A percentile compares a stretch with the other conserved stretches of the same genome.
These are phyloP conservation scores for Didymella exigua DNA, from an alignment of 2,329 filamentous ascomycete genomes.

Conservation along the genomic window DNA sequence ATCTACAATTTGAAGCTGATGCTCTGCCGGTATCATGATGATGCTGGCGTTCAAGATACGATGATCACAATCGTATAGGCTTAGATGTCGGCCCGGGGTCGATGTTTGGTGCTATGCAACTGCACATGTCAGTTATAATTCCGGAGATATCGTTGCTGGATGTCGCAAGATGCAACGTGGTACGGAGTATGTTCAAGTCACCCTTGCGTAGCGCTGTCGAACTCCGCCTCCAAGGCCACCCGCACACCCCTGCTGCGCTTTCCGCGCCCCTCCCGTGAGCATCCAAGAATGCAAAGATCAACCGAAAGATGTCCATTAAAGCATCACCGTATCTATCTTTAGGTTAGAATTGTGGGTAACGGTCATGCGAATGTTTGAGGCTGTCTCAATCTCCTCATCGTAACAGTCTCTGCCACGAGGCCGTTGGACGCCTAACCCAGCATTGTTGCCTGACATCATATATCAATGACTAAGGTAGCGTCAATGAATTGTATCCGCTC, in stretches of 20 bases:
- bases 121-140: no score
- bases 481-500: neutral
- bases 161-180: neutral
- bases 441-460: conserved; percentile 6
- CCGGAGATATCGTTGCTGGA: no score
- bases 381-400: no score
- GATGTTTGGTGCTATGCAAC: no score
- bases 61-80: no score
- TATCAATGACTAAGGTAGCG: neutral
- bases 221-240: conserved; percentile 20
- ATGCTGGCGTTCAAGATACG: no score
- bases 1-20: no score
- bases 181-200: neutral
- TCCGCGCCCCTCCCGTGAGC: neutral
- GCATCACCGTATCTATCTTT: neutral
- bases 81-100: no score
- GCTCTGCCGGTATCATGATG: no score
- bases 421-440: neutral
- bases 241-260: conserved; percentile 10
- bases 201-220: conserved; percentile 5
- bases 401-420: neutral
- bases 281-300: neutral
- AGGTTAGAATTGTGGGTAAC: neutral
- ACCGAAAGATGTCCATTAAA: neutral
- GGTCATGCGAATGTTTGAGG: neutral